phyloP scores from a whole-genome alignment of 2,329 filamentous ascomycete genomes.

The Paecilomyces sp. region DNA sequence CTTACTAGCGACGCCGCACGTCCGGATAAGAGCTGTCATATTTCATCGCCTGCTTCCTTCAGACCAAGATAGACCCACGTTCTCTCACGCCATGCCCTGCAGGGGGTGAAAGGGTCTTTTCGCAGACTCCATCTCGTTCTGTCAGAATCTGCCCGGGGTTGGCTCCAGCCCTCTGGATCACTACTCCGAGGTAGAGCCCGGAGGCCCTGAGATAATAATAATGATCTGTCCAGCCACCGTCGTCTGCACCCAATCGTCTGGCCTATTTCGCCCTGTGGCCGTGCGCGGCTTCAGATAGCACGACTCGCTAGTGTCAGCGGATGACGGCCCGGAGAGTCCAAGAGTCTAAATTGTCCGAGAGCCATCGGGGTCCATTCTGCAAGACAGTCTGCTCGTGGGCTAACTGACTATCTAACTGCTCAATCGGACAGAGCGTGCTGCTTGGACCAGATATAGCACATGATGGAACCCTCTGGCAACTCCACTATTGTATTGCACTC shows the following conservation, averaged over 20 bases:
- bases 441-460: not conserved
- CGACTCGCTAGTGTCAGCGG: not conserved
- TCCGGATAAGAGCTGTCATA: conserved; percentile 8
- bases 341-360: not conserved
- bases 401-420: not conserved
- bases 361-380: not conserved
- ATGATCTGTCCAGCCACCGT: not conserved
- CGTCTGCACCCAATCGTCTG: not conserved
- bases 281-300: not conserved
- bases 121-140: not conserved
- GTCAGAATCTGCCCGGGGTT: not conserved
- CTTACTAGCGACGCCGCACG: not conserved
- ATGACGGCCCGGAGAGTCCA: not conserved
- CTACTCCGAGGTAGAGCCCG: not conserved
- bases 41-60: conserved; percentile 1
- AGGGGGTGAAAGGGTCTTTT: not conserved
- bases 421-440: not conserved
- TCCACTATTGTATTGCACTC: not conserved
- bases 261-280: not conserved
- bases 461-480: not conserved
- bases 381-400: not conserved
- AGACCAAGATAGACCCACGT: not conserved
- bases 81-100: not conserved
- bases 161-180: not conserved
- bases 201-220: not conserved